Conservation (phyloP, 2,329 filamentous ascomycete genomes). For the Trichothecium sympodiale region DNA sequence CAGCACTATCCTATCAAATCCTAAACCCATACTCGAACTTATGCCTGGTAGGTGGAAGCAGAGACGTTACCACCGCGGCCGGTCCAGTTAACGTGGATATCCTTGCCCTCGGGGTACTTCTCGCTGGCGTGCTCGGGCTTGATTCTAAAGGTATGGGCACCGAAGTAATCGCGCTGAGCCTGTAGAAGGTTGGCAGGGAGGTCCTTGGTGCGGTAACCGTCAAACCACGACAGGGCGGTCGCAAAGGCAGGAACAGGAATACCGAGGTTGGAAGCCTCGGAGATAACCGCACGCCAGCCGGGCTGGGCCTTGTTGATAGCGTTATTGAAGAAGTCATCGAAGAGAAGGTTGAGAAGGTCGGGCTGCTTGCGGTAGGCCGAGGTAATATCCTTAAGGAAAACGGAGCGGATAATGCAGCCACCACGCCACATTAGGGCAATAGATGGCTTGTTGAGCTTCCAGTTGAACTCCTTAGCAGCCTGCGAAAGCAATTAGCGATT, state of each 20-base stretch:
- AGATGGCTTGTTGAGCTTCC: slow-evolving; percentile 99
- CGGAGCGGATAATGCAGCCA: slow-evolving; percentile 98
- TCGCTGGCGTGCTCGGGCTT: slow-evolving; percentile 68
- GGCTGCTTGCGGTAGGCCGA: slow-evolving; percentile 89
- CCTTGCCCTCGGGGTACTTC: slow-evolving; percentile 73
- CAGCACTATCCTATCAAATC: background rate
- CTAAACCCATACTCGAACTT: slow-evolving; percentile 24
- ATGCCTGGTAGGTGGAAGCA: slow-evolving; percentile 95
- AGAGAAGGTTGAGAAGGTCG: slow-evolving; percentile 94
- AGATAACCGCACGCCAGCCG: slow-evolving; percentile 84
- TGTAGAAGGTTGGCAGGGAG: slow-evolving; percentile 97
- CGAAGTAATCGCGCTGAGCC: slow-evolving; percentile 99
- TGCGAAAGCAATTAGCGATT: slow-evolving; percentile 22
- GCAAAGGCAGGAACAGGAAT: slow-evolving; percentile 95
- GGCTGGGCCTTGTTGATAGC: slow-evolving; percentile 94
- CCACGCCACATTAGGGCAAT: slow-evolving; percentile 99
- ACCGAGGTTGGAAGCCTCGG: slow-evolving; percentile 86
- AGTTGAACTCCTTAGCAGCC: slow-evolving; percentile 90
- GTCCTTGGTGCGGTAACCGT: slow-evolving; percentile 95
- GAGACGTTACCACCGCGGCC: slow-evolving; percentile 95
- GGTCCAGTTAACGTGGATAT: slow-evolving; percentile 99
- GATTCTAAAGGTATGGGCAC: slow-evolving; percentile 81
- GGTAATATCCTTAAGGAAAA: slow-evolving; percentile 99
- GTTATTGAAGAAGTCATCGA: slow-evolving; percentile 99
- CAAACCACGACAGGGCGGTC: slow-evolving; percentile 96